These are phyloP conservation scores for Sideroxylon spinosum DNA, from an alignment of 179 eudicot species.

Conservation along the genomic window DNA sequence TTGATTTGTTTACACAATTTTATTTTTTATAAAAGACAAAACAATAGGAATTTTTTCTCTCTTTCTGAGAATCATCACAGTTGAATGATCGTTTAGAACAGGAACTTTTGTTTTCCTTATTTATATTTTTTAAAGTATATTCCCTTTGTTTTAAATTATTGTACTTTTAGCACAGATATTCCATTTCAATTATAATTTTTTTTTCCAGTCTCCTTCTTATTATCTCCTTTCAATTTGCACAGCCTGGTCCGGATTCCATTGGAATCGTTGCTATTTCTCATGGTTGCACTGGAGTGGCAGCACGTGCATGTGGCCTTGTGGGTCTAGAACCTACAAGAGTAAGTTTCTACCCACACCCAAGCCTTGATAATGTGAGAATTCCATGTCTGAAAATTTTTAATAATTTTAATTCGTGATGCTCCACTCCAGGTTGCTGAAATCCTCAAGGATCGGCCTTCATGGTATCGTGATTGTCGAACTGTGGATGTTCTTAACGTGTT, in stretches of 20 bases:
- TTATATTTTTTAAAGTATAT: background rate
- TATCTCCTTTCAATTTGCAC: constrained; percentile 16
- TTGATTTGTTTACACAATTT: background rate
- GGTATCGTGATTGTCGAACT: constrained; percentile 77
- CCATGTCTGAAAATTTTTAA: background rate
- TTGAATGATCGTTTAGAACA: background rate
- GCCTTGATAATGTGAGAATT: background rate
- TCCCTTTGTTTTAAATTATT: background rate
- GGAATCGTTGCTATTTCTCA: constrained; percentile 83
- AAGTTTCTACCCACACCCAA: constrained; percentile 19
- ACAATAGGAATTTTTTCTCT: background rate
- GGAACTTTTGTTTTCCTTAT: too few species aligned
- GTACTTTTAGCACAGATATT: background rate
- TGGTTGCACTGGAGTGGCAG: constrained; percentile 87
- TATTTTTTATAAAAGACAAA: background rate
- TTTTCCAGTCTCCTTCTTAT: background rate
- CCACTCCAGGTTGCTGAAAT: constrained; percentile 63
- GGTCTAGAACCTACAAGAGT: constrained; percentile 88
- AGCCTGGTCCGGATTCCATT: constrained; percentile 92
- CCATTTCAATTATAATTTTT: background rate
- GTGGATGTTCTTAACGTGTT: constrained; percentile 71
- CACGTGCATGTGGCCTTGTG: constrained; percentile 79
- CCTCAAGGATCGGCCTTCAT: constrained; percentile 84
- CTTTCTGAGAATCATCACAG: background rate
- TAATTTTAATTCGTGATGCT: constrained; percentile 4